Conservation (phyloP, 768 basidiomycete species). For the Mycena latifolia region DNA sequence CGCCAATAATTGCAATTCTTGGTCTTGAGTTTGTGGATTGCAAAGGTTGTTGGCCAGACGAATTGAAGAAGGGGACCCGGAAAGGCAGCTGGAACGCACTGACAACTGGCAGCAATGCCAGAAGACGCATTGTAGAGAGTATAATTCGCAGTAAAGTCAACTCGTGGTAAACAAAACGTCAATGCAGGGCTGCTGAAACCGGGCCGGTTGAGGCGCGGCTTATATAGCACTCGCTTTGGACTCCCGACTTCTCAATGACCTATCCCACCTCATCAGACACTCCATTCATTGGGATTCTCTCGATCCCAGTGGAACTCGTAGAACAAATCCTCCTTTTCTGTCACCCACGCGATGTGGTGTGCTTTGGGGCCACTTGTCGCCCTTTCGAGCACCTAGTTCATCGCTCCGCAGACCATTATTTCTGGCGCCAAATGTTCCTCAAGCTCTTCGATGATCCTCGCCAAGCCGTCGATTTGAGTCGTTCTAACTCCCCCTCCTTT, state of each 20-base stretch:
- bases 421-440: constrained; percentile 80
- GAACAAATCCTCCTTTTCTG: constrained; percentile 70
- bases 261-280: not conserved
- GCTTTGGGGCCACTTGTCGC: no score
- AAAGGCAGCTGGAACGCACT: constrained; percentile 62
- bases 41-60: constrained; percentile 38
- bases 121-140: constrained; percentile 7
- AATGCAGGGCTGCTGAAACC: not conserved
- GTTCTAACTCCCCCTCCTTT: constrained; percentile 31
- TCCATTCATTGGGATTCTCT: constrained; percentile 37
- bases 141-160: no score
- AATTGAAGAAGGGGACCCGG: constrained; percentile 66
- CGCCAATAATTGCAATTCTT: constrained; percentile 89
- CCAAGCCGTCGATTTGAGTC: constrained; percentile 36
- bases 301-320: constrained; percentile 68
- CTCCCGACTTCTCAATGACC: constrained; percentile 14
- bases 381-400: constrained; percentile 72
- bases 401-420: constrained; percentile 62
- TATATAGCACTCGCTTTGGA: constrained; percentile 9
- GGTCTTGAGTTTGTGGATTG: constrained; percentile 43
- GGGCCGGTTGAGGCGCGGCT: not conserved
- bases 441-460: constrained; percentile 77
- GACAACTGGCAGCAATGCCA: constrained; percentile 27
- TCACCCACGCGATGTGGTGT: constrained; percentile 68
- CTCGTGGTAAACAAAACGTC: no score